A percentile compares a stretch with the other conserved stretches of the same genome.
Conservation (phyloP, 805 yeast species). For the Spathaspora girioi region DNA sequence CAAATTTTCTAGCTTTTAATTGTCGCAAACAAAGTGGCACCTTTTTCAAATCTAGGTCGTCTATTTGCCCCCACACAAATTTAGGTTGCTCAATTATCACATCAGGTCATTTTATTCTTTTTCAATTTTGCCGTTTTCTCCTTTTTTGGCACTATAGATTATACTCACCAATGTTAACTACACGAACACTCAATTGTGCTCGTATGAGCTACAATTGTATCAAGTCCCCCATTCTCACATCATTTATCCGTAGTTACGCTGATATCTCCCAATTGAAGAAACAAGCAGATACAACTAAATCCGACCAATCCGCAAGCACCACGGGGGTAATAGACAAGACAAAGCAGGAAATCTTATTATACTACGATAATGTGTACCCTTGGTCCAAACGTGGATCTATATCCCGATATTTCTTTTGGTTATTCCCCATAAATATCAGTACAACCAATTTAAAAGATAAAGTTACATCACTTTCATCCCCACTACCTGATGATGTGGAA, state of each 20-base stretch:
- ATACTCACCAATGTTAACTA: neutral
- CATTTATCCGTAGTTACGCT: conserved; percentile 4
- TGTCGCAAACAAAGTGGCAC: too few relatives aligned
- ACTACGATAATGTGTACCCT: conserved; percentile 36
- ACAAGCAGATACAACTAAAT: conserved; percentile 25
- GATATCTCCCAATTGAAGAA: conserved; percentile 31
- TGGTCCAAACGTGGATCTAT: conserved; percentile 17
- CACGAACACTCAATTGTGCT: neutral
- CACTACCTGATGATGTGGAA: conserved; percentile 30
- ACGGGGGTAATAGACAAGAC: conserved; percentile 40
- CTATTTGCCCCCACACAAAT: neutral
- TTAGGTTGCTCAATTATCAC: neutral
- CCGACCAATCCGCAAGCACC: conserved; percentile 29
- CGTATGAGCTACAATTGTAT: neutral
- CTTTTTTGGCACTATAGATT: too few relatives aligned
- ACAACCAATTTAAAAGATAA: conserved; percentile 12
- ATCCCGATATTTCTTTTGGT: conserved; percentile 15
- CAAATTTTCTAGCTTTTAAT: too few relatives aligned
- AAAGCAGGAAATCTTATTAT: conserved; percentile 28
- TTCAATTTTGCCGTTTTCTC: neutral
- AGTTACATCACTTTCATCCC: conserved; percentile 16
- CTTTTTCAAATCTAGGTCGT: too few relatives aligned
- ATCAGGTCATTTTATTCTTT: neutral
- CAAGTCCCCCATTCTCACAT: neutral
- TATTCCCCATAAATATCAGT: conserved; percentile 12